Percentiles rank a stretch among this genome's conserved stretches.
These are phyloP conservation scores for Trichoderma asperelloides DNA, from an alignment of 495 filamentous ascomycete species.

Conservation along the genomic window DNA sequence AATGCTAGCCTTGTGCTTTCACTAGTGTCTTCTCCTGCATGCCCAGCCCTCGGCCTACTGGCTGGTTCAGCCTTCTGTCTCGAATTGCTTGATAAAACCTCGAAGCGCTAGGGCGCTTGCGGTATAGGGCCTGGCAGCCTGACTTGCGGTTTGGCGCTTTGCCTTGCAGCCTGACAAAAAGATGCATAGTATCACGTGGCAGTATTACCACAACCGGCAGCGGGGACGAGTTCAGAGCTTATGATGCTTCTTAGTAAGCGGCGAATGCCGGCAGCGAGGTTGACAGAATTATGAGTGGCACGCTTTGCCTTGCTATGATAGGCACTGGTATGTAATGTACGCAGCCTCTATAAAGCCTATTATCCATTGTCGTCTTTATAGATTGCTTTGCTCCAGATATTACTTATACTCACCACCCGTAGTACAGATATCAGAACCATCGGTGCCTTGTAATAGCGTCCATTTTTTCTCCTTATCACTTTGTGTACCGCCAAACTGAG, in stretches of 20 bases:
- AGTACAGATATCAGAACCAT: no score
- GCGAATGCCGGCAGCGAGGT: no score
- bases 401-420: no score
- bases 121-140: background rate
- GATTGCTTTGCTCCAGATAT: no score
- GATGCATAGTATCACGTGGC: background rate
- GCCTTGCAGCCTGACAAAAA: background rate
- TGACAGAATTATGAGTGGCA: no score
- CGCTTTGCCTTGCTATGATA: no score
- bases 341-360: no score
- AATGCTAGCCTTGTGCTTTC: conserved; percentile 3
- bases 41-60: background rate
- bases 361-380: no score
- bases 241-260: no score
- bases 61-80: conserved; percentile 1
- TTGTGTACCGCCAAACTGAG: background rate
- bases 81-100: background rate
- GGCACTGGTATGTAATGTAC: no score
- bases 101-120: background rate
- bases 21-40: background rate
- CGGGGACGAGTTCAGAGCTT: background rate
- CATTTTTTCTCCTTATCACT: background rate
- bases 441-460: background rate
- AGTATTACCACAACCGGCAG: background rate
- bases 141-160: background rate